Evolutionary conservation across 2,329 filamentous ascomycete species (phyloP).

Genomic region (Arthrobotrys entomopaga): DNA sequence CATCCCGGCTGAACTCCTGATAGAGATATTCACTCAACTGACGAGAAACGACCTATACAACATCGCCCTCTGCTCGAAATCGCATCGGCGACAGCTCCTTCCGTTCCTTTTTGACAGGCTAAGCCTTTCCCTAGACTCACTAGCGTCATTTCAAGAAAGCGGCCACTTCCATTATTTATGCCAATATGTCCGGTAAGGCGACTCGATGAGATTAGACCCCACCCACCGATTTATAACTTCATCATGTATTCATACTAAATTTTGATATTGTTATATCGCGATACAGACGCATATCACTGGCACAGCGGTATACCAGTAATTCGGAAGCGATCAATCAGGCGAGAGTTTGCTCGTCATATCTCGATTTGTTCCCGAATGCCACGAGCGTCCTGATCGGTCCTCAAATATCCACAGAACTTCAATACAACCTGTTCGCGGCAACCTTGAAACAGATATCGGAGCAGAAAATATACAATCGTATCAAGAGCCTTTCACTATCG

Average conservation of each 20-base stretch:
- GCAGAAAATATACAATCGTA: background rate
- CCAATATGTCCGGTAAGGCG: slow-evolving; percentile 11
- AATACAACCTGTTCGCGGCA: slow-evolving; percentile 9
- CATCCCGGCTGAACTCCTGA: slow-evolving; percentile 7
- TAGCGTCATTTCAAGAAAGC: slow-evolving; percentile 4
- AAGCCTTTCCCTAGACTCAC: slow-evolving; percentile 1
- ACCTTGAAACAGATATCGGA: background rate
- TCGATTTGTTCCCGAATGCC: slow-evolving; percentile 4
- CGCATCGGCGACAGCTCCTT: slow-evolving; percentile 6
- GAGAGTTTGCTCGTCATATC: background rate
- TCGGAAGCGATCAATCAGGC: background rate
- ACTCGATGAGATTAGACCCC: too few relatives aligned
- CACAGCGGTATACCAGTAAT: background rate
- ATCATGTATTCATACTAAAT: too few relatives aligned
- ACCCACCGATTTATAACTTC: too few relatives aligned
- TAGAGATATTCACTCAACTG: slow-evolving; percentile 7
- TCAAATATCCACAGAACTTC: background rate
- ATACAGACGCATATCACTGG: background rate
- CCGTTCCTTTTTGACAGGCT: slow-evolving; percentile 17
- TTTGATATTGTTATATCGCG: background rate
- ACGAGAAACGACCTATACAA: background rate
- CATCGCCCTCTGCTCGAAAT: slow-evolving; percentile 2
- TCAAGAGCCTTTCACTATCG: slow-evolving; percentile 4
- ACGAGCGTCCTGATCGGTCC: background rate
- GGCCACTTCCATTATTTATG: slow-evolving; percentile 10